phyloP scores from a whole-genome alignment of 345 rosid species.

The Kernera saxatilis region DNA sequence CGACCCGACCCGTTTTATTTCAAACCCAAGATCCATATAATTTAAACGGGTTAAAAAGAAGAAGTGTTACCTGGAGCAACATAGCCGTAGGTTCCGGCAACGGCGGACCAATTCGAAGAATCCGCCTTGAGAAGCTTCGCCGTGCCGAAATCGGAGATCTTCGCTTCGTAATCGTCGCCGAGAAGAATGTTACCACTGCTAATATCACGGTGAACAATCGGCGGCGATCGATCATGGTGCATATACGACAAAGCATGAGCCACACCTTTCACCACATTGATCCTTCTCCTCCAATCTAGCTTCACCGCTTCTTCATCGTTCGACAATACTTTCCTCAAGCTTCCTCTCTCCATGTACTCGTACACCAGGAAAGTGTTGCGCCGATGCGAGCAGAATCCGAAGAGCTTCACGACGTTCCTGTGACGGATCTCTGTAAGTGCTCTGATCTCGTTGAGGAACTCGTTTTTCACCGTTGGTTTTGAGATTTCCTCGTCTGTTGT shows the following conservation, averaged over 20 bases:
- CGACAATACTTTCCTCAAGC: conserved; percentile 27
- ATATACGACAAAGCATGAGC: conserved; percentile 46
- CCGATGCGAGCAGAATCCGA: conserved; percentile 34
- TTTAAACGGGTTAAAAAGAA: neutral
- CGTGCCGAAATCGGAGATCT: conserved; percentile 44
- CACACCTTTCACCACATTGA: conserved; percentile 36
- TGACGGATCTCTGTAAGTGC: conserved; percentile 38
- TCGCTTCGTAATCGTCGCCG: conserved; percentile 34
- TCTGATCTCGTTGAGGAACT: conserved; percentile 36
- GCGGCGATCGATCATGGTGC: conserved; percentile 42
- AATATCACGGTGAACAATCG: conserved; percentile 43
- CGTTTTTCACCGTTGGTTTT: conserved; percentile 21
- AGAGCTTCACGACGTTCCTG: conserved; percentile 42
- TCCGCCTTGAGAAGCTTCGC: conserved; percentile 39
- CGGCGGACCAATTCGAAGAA: conserved; percentile 34
- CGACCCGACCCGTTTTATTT: neutral
- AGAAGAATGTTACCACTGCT: conserved; percentile 33
- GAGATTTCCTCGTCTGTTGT: conserved; percentile 24
- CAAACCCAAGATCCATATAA: neutral
- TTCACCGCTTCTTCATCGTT: conserved; percentile 23
- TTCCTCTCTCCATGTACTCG: conserved; percentile 38
- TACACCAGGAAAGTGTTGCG: conserved; percentile 29
- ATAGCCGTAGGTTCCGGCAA: conserved; percentile 47
- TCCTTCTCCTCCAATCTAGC: conserved; percentile 34
- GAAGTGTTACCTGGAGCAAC: conserved; percentile 45